Evolutionary conservation across 2,329 filamentous ascomycete genomes (phyloP).

Genomic region (Sarocladium oryzae): DNA sequence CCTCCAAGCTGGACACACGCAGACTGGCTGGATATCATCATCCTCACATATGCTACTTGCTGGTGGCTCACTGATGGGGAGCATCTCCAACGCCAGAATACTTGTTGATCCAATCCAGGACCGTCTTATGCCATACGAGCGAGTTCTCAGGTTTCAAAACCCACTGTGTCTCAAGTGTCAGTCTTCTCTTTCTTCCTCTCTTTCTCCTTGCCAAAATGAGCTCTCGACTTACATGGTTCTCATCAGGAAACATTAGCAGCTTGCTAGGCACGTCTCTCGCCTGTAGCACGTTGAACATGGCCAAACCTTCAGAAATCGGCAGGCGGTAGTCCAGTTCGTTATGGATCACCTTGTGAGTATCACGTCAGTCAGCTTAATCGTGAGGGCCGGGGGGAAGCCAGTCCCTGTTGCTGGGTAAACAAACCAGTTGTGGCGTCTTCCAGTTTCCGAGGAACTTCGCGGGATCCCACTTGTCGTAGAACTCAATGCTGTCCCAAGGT

Average conservation of each 20-base stretch:
- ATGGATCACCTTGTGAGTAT: slow-evolving; percentile 55
- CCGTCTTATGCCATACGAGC: slow-evolving; percentile 81
- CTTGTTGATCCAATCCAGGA: slow-evolving; percentile 70
- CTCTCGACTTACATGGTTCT: slow-evolving; percentile 42
- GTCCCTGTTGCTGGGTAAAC: neutral
- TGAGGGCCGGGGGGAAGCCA: neutral
- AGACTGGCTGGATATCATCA: neutral
- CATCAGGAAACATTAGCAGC: slow-evolving; percentile 75
- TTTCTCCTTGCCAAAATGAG: no score
- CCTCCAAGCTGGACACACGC: no score
- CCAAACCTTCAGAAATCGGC: slow-evolving; percentile 75
- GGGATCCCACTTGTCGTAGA: slow-evolving; percentile 66
- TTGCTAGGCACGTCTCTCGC: slow-evolving; percentile 67
- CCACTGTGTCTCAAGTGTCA: slow-evolving; percentile 52
- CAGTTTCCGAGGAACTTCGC: slow-evolving; percentile 60
- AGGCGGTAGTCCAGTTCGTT: slow-evolving; percentile 85
- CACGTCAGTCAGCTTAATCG: slow-evolving; percentile 11
- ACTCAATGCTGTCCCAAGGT: slow-evolving; percentile 54
- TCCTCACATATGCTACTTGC: no score
- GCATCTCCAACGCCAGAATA: slow-evolving; percentile 41
- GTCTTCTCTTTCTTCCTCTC: no score
- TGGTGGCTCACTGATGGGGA: no score
- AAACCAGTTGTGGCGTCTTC: slow-evolving; percentile 77
- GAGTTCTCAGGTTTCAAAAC: slow-evolving; percentile 89
- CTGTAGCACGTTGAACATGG: slow-evolving; percentile 82